Percentiles rank a stretch among this genome's conserved stretches.
Evolutionary conservation across 2,329 filamentous ascomycete species (phyloP).

Genomic region (Cladophialophora exuberans): DNA sequence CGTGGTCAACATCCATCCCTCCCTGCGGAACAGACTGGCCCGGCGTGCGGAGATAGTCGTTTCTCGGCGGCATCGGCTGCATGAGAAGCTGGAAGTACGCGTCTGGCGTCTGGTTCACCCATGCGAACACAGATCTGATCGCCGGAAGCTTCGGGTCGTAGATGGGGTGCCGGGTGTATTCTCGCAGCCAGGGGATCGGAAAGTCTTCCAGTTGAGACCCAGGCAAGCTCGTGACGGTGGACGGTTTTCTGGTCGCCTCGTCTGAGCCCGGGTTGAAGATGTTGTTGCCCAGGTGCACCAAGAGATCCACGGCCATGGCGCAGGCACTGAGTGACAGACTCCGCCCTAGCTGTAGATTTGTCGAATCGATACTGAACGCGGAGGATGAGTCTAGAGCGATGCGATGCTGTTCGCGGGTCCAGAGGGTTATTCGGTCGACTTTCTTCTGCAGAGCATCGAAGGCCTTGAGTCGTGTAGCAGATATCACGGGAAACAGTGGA

Average conservation of each 20-base stretch:
- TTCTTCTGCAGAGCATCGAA: conserved; percentile 9
- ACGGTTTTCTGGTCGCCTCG: neutral
- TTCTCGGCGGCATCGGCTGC: neutral
- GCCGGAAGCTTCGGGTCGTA: conserved; percentile 9
- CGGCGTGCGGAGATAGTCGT: neutral
- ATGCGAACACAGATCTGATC: conserved; percentile 3
- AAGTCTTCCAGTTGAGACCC: neutral
- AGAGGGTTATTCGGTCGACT: neutral
- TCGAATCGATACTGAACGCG: neutral
- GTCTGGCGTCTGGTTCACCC: conserved; percentile 14
- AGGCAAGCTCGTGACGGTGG: too few relatives aligned
- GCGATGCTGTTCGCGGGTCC: neutral
- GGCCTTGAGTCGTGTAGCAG: neutral
- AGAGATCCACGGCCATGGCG: conserved; percentile 4
- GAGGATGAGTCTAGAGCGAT: too few relatives aligned
- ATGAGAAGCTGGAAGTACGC: conserved; percentile 3
- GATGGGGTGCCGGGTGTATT: neutral
- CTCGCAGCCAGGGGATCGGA: conserved; percentile 6
- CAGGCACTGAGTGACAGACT: conserved; percentile 1
- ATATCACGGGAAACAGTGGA: conserved; percentile 5
- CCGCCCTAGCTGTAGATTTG: neutral
- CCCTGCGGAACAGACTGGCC: neutral
- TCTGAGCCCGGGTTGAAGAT: neutral
- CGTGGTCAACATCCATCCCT: neutral
- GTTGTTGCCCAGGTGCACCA: neutral